A percentile compares a stretch with the other conserved stretches of the same genome.
Conservation (phyloP, 768 basidiomycete species). For the Pisolithus marmoratus region DNA sequence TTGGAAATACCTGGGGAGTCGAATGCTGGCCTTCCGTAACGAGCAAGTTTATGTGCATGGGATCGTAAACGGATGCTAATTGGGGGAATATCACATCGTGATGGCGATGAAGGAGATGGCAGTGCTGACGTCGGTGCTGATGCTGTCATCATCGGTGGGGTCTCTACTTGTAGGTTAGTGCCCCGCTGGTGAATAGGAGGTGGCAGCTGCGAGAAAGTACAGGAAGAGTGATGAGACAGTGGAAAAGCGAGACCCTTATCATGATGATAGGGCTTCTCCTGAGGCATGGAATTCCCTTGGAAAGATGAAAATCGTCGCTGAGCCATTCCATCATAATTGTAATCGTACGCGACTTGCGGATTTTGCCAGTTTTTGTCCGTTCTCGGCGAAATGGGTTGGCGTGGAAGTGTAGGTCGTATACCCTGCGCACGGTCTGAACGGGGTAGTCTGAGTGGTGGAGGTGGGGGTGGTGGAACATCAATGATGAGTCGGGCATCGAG, state of each 20-base stretch:
- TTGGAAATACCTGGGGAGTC: background rate
- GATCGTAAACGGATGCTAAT: background rate
- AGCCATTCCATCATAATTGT: slow-evolving; percentile 2
- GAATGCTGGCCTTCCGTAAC: background rate
- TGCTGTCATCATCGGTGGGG: no score
- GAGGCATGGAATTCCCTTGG: background rate
- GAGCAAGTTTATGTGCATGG: slow-evolving; percentile 2
- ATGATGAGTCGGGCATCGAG: slow-evolving; percentile 44
- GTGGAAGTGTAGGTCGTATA: background rate
- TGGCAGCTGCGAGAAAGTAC: background rate
- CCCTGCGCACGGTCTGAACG: background rate
- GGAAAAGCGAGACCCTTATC: background rate
- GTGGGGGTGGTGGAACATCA: slow-evolving; percentile 17
- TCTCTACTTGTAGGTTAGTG: background rate
- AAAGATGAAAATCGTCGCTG: background rate
- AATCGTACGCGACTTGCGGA: background rate
- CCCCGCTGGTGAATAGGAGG: background rate
- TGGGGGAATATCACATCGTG: background rate
- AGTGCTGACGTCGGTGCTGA: background rate
- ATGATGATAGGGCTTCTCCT: background rate
- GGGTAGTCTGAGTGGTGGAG: background rate
- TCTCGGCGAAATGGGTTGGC: background rate
- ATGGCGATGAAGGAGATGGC: background rate
- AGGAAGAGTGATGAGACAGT: background rate
- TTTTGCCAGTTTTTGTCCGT: background rate